A percentile compares a stretch with the other conserved stretches of the same genome.
phyloP scores from a whole-genome alignment of 441 rosid genomes.

The Gossypium schwendimanii region DNA sequence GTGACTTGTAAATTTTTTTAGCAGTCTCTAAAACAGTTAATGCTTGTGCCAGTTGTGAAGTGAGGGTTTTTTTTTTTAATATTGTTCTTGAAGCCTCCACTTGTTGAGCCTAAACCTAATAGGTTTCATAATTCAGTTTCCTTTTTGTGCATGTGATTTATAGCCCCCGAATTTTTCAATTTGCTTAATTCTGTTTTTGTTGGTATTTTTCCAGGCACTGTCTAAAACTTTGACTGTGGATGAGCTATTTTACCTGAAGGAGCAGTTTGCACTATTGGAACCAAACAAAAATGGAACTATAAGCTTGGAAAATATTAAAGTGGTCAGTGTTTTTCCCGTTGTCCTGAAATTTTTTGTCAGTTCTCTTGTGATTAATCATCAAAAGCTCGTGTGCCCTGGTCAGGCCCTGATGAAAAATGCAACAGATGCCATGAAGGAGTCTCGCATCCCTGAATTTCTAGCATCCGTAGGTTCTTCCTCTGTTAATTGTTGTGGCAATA shows the following conservation, averaged over 20 bases:
- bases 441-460: slow-evolving; percentile 70
- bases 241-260: slow-evolving; percentile 67
- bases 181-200: neutral
- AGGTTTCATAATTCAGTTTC: neutral
- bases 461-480: slow-evolving; percentile 50
- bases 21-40: neutral
- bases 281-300: slow-evolving; percentile 75
- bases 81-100: neutral
- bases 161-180: neutral
- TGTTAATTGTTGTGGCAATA: neutral
- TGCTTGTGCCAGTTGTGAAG: neutral
- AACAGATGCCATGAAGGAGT: slow-evolving; percentile 91
- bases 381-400: slow-evolving; percentile 11
- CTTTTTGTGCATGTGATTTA: neutral
- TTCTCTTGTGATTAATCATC: slow-evolving; percentile 6
- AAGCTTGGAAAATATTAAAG: slow-evolving; percentile 64
- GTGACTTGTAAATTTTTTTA: neutral
- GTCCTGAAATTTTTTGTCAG: neutral
- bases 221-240: slow-evolving; percentile 77
- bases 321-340: slow-evolving; percentile 27
- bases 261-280: slow-evolving; percentile 74
- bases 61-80: neutral
- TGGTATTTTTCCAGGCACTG: slow-evolving; percentile 51
- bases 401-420: slow-evolving; percentile 78
- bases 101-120: neutral